phyloP scores from a whole-genome alignment of 1,284 basidiomycete genomes.

The Ceratobasidium sp. region DNA sequence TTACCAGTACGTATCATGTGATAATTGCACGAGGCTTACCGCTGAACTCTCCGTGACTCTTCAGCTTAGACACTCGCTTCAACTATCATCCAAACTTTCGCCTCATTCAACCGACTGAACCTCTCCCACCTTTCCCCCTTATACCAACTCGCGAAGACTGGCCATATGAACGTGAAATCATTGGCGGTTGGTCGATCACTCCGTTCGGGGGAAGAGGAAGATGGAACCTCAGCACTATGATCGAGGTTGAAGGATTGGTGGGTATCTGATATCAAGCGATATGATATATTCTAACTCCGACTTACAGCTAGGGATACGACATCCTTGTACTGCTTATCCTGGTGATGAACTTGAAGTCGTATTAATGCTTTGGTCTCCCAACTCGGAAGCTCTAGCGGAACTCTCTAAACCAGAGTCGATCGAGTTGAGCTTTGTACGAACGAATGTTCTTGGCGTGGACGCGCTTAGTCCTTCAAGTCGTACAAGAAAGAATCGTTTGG shows the following conservation, averaged over 20 bases:
- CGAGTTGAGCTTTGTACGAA: conserved; percentile 17
- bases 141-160: conserved; percentile 34
- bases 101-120: not conserved
- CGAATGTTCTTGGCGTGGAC: conserved; percentile 26
- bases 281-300: not conserved
- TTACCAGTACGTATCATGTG: not conserved
- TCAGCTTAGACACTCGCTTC: conserved; percentile 34
- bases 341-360: conserved; percentile 6
- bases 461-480: conserved; percentile 35
- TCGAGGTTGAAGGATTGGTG: conserved; percentile 30
- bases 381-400: conserved; percentile 1
- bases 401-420: conserved; percentile 19
- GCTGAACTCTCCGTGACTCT: not conserved
- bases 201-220: conserved; percentile 33
- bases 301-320: conserved; percentile 13
- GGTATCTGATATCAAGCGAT: not conserved
- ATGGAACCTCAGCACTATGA: conserved; percentile 6
- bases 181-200: conserved; percentile 28
- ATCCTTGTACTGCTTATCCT: conserved; percentile 6
- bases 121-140: conserved; percentile 12
- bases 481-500: conserved; percentile 14
- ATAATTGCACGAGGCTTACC: not conserved
- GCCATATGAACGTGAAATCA: conserved; percentile 29
- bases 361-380: conserved; percentile 15
- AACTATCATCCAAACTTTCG: conserved; percentile 30